Conservation (phyloP, 2,329 filamentous ascomycete genomes). For the Xylaria sp. region DNA sequence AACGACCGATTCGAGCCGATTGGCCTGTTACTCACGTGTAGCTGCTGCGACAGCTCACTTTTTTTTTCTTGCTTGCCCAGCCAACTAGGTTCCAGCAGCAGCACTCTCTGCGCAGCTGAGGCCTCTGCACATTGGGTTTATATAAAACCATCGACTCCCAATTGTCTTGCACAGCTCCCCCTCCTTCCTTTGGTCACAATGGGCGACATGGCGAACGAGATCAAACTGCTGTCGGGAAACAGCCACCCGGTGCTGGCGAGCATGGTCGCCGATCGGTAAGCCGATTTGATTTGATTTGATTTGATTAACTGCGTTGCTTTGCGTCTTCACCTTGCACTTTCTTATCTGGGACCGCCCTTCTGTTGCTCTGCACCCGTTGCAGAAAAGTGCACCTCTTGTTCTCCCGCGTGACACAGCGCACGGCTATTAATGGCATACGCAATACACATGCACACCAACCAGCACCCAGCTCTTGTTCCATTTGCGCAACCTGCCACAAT, state of each 20-base stretch:
- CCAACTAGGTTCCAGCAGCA: slow-evolving; percentile 16
- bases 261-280: slow-evolving; percentile 54
- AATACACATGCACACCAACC: background rate
- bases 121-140: slow-evolving; percentile 20
- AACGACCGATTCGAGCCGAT: slow-evolving; percentile 36
- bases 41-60: slow-evolving; percentile 30
- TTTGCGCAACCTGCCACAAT: slow-evolving; percentile 24
- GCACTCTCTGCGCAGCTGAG: slow-evolving; percentile 16
- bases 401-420: slow-evolving; percentile 14
- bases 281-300: slow-evolving; percentile 15
- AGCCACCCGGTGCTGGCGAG: slow-evolving; percentile 54
- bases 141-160: slow-evolving; percentile 28
- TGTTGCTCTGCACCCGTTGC: background rate
- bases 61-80: slow-evolving; percentile 28
- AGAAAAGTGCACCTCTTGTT: slow-evolving; percentile 3
- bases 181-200: slow-evolving; percentile 34
- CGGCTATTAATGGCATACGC: slow-evolving; percentile 26
- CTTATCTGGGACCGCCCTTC: slow-evolving; percentile 13
- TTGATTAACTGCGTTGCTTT: slow-evolving; percentile 8
- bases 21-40: slow-evolving; percentile 27
- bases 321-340: slow-evolving; percentile 10
- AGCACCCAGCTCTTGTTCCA: background rate
- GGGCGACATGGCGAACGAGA: slow-evolving; percentile 51
- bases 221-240: slow-evolving; percentile 56
- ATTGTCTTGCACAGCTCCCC: slow-evolving; percentile 2